Evolutionary conservation across 1,284 basidiomycete genomes (phyloP), one percentile per base, ranked within the genome.

Genomic region (Singerocomus inundabilis): DNA sequence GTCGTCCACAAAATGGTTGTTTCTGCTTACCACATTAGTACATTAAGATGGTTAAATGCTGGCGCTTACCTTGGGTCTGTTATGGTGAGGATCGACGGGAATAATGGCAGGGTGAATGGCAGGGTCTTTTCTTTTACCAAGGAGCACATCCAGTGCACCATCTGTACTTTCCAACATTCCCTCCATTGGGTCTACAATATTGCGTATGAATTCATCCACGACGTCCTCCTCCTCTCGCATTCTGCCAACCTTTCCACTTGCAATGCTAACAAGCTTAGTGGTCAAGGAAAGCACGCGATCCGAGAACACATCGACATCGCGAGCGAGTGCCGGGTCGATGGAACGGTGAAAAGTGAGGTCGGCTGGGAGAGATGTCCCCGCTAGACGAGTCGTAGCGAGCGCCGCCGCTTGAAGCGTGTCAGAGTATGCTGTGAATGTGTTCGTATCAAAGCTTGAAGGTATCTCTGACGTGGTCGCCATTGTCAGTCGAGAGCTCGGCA

Each of bases 341-440:
- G 93, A 90, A 34, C 89, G 83, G 69, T 96, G 88, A 67, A 95
- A 96, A 38, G 77, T 71, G 52, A 96, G 72, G 69, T 95, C 93
- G 10, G 70, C 48, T 12, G 87, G 86, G 6, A 89, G 70, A 1
- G 71, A 70, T 31, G 64, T 53, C 5, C 78, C 78, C 1, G 85
- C 77, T 46, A 76, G 71, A 51, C 80, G 77, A 4, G 84, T 87
- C 5, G 84, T 74, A 44, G 78, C 76, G 15, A 89, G 74, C 1
- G 82, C 84, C 15, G 74, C 67, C 0, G 68, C 67, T 61, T 88
- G 88, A 3, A 88, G 63, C 31, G 73, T 60, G 7, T 72, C 62
- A 54, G 85, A 79, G 56, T 72, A 77, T 13, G 61, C 57, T 51
- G 71, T 52, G 51, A 79, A 80, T 0, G 60, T 55, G 16, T 62